These are phyloP conservation scores for Boletus sensibilis DNA, from an alignment of 768 basidiomycete genomes.

Conservation along the genomic window DNA sequence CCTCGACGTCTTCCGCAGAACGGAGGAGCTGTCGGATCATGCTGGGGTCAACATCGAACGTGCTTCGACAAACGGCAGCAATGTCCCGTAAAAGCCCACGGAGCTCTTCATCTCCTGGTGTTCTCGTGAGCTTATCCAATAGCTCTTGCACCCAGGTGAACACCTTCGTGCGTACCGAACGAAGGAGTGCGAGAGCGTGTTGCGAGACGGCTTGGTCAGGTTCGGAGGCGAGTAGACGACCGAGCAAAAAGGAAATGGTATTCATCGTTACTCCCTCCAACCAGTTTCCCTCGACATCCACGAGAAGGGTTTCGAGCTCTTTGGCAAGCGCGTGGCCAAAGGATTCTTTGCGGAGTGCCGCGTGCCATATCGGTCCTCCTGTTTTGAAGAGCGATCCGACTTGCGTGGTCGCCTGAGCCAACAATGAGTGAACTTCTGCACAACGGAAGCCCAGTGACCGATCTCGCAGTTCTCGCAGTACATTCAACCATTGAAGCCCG, in stretches of 20 bases:
- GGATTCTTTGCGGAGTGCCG: constrained; percentile 25
- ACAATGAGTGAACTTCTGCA: constrained; percentile 40
- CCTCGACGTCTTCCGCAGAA: constrained; percentile 24
- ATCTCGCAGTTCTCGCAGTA: constrained; percentile 41
- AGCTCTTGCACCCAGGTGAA: constrained; percentile 40
- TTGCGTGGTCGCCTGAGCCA: constrained; percentile 45
- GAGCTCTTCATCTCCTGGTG: neutral
- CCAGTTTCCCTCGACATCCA: constrained; percentile 42
- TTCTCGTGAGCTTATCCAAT: constrained; percentile 14
- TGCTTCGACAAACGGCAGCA: constrained; percentile 24
- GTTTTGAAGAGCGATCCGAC: constrained; percentile 30
- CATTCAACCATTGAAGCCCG: constrained; percentile 50
- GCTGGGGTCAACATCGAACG: constrained; percentile 27
- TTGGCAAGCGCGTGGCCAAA: constrained; percentile 37
- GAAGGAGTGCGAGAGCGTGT: constrained; percentile 28
- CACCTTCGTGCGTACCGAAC: constrained; percentile 29
- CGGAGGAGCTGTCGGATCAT: constrained; percentile 14
- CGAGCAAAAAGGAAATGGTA: constrained; percentile 33
- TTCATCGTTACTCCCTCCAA: constrained; percentile 30
- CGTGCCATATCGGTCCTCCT: constrained; percentile 36
- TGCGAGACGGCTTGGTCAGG: constrained; percentile 9
- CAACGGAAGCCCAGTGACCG: constrained; percentile 38
- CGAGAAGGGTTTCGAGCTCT: constrained; percentile 34
- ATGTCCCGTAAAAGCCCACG: constrained; percentile 16
- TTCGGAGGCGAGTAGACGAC: constrained; percentile 36